Percentiles rank a stretch among this genome's conserved stretches.
Evolutionary conservation across 106 monocot species (phyloP).

Genomic region (Cymbidium sinense): DNA sequence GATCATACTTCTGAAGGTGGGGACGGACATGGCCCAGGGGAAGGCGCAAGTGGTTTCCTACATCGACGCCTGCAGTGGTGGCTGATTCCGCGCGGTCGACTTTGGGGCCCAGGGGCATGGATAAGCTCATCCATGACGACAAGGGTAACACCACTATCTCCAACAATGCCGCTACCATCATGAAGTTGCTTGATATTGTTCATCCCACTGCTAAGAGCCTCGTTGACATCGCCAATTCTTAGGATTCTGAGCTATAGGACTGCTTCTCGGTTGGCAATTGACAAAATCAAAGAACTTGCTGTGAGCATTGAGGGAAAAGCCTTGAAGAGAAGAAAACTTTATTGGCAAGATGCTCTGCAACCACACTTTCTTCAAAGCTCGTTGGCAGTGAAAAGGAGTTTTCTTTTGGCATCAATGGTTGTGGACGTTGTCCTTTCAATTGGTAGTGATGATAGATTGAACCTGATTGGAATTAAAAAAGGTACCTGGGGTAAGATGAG

Average conservation of each 20-base stretch:
- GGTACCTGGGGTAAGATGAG: slow-evolving; percentile 96
- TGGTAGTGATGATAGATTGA: slow-evolving; percentile 82
- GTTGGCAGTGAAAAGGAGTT: slow-evolving; percentile 99
- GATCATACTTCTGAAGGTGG: too few relatives aligned
- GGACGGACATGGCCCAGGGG: too few relatives aligned
- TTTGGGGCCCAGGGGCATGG: too few relatives aligned
- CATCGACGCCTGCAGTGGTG: too few relatives aligned
- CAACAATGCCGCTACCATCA: too few relatives aligned
- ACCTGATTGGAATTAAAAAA: slow-evolving; percentile 95
- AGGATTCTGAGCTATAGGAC: slow-evolving; percentile 95
- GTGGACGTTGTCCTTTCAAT: slow-evolving; percentile 97
- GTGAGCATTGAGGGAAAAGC: slow-evolving; percentile 96
- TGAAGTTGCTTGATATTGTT: slow-evolving; percentile 87
- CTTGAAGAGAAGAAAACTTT: slow-evolving; percentile 80
- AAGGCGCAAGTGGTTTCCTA: too few relatives aligned
- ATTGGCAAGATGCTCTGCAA: slow-evolving; percentile 86
- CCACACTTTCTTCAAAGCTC: slow-evolving; percentile 92
- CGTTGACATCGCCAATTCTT: slow-evolving; percentile 97
- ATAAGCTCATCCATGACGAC: too few relatives aligned
- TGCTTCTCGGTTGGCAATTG: slow-evolving; percentile 79
- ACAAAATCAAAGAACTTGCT: slow-evolving; percentile 77
- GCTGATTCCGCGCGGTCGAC: too few relatives aligned
- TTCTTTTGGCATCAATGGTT: slow-evolving; percentile 91
- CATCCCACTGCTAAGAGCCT: slow-evolving; percentile 94
- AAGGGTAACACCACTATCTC: too few relatives aligned